These are phyloP conservation scores for Rubia peregrina DNA, from an alignment of 305 asterid genomes.

Conservation along the genomic window DNA sequence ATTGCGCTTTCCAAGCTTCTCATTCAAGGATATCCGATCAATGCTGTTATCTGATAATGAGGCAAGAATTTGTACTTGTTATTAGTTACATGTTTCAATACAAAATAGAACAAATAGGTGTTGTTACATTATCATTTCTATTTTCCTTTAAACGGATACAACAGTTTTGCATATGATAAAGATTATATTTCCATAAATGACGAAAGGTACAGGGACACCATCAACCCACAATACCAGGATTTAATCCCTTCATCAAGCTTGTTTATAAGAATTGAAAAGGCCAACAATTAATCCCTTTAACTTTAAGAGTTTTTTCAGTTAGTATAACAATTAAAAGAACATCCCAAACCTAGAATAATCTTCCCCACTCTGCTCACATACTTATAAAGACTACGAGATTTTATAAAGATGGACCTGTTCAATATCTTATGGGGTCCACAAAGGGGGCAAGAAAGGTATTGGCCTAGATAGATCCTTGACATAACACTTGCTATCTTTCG, in stretches of 20 bases:
- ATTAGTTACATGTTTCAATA: neutral
- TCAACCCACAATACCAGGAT: neutral
- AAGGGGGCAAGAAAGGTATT: neutral
- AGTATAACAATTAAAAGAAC: neutral
- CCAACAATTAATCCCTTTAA: neutral
- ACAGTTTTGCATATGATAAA: neutral
- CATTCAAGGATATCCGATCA: conserved; percentile 59
- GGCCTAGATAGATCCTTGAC: neutral
- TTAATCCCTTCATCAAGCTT: neutral
- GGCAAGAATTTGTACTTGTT: conserved; percentile 15
- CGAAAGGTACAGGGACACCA: neutral
- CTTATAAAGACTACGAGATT: neutral
- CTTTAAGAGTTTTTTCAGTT: neutral
- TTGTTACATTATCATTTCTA: neutral
- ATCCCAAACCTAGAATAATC: neutral
- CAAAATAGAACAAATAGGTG: neutral
- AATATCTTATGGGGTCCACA: too few relatives aligned
- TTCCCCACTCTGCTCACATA: neutral
- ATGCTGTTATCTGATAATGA: conserved; percentile 50
- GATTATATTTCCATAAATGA: neutral
- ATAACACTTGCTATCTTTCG: neutral
- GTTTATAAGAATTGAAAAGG: neutral
- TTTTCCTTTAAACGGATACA: neutral
- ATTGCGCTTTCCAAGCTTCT: conserved; percentile 77
- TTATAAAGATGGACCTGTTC: neutral